phyloP scores from a whole-genome alignment of 2,329 filamentous ascomycete species.

The Dactylonectria macrodidyma region DNA sequence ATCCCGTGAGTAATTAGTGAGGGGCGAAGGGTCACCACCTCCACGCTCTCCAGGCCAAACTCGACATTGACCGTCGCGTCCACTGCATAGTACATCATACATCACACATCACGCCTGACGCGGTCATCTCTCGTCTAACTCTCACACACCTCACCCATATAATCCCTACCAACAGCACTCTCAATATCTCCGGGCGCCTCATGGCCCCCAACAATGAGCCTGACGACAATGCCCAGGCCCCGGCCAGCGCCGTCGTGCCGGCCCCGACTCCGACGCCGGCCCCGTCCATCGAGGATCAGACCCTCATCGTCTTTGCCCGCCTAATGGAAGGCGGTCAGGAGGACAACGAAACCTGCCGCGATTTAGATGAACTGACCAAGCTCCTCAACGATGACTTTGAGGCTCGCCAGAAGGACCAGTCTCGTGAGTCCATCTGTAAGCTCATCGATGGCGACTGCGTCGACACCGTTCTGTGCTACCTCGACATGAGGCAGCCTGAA shows the following conservation, averaged over 20 bases:
- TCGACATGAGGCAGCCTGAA: conserved; percentile 85
- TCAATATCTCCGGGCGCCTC: conserved; percentile 16
- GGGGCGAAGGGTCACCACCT: background rate
- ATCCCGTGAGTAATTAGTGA: conserved; percentile 6
- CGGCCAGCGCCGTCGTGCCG: conserved; percentile 12
- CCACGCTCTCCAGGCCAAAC: conserved; percentile 2
- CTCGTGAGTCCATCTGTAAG: conserved; percentile 65
- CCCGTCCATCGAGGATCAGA: conserved; percentile 70
- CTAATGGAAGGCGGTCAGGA: conserved; percentile 93
- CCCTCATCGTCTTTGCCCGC: conserved; percentile 85
- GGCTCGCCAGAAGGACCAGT: conserved; percentile 59
- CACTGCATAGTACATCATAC: background rate
- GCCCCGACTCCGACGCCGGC: conserved; percentile 11
- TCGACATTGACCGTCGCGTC: background rate
- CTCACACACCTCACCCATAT: background rate
- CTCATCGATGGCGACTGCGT: conserved; percentile 82
- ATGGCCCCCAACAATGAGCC: conserved; percentile 30
- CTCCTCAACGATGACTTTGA: conserved; percentile 70
- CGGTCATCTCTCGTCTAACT: background rate
- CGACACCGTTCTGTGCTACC: conserved; percentile 87
- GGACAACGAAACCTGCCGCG: conserved; percentile 77
- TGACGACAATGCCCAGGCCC: conserved; percentile 21
- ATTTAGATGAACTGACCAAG: conserved; percentile 72
- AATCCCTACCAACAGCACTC: background rate
- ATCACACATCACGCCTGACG: background rate